Conservation (phyloP, 768 basidiomycete species). For the Infundibulicybe gibba region DNA sequence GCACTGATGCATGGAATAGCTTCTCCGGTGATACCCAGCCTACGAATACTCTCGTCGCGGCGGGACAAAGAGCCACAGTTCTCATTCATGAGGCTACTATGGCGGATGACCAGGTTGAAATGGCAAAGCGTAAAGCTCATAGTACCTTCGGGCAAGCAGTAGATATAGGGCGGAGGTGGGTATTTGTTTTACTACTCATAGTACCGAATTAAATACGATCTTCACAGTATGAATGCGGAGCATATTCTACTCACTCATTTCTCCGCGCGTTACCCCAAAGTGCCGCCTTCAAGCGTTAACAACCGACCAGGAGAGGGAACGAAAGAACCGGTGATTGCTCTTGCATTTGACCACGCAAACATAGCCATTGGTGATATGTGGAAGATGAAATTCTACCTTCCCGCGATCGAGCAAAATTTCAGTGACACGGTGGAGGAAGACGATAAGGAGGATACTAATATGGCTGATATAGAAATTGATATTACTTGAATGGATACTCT, state of each 20-base stretch:
- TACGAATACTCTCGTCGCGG: slow-evolving; percentile 57
- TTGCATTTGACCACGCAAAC: slow-evolving; percentile 80
- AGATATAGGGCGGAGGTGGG: slow-evolving; percentile 66
- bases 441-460: slow-evolving; percentile 30
- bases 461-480: slow-evolving; percentile 15
- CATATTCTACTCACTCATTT: slow-evolving; percentile 94
- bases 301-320: slow-evolving; percentile 3
- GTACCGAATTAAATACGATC: slow-evolving; percentile 1
- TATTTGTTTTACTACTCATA: slow-evolving; percentile 6
- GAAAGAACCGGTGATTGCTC: slow-evolving; percentile 49
- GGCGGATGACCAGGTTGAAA: slow-evolving; percentile 74
- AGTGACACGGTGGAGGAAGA: slow-evolving; percentile 50
- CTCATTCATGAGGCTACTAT: slow-evolving; percentile 95
- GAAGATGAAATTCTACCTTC: slow-evolving; percentile 77
- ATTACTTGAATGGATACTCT: slow-evolving; percentile 7
- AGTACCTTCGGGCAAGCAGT: slow-evolving; percentile 91
- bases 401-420: slow-evolving; percentile 64
- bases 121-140: slow-evolving; percentile 78
- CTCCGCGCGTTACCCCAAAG: slow-evolving; percentile 88
- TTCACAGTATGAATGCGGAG: slow-evolving; percentile 73
- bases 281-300: slow-evolving; percentile 53
- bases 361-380: slow-evolving; percentile 77
- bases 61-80: slow-evolving; percentile 67
- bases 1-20: slow-evolving; percentile 33
- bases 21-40: slow-evolving; percentile 94